A percentile compares a stretch with the other conserved stretches of the same genome.
phyloP scores from a whole-genome alignment of 2,329 filamentous ascomycete genomes.

The Parafenestella ontariensis region DNA sequence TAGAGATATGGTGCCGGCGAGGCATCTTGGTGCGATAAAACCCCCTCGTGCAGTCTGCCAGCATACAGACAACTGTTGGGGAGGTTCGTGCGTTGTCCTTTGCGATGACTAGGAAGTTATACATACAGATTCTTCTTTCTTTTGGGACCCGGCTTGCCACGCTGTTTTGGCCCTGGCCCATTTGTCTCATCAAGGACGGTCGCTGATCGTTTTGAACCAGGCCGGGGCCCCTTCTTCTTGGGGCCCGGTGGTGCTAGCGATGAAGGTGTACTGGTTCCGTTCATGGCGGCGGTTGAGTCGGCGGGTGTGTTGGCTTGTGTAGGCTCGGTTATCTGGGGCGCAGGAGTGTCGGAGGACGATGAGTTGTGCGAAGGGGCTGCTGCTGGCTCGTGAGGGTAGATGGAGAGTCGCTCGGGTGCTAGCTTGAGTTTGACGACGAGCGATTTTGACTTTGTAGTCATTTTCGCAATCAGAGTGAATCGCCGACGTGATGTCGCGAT shows the following conservation, averaged over 20 bases:
- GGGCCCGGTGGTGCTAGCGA: slow-evolving; percentile 55
- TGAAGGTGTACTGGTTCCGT: slow-evolving; percentile 43
- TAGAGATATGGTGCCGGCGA: not conserved
- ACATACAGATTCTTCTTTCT: slow-evolving; percentile 85
- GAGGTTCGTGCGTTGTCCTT: not conserved
- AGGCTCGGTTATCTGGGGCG: slow-evolving; percentile 44
- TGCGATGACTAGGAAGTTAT: not conserved
- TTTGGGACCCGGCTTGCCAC: slow-evolving; percentile 92
- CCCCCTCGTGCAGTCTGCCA: not conserved
- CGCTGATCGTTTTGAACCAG: slow-evolving; percentile 65
- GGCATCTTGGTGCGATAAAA: not conserved
- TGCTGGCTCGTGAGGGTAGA: slow-evolving; percentile 36
- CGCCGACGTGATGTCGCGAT: slow-evolving; percentile 29
- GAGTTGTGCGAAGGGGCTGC: slow-evolving; percentile 39
- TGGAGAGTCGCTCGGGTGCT: slow-evolving; percentile 36
- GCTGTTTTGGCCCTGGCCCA: slow-evolving; percentile 64
- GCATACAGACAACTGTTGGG: not conserved
- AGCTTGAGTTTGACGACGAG: slow-evolving; percentile 45
- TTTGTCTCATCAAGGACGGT: slow-evolving; percentile 61
- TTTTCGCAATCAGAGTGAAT: slow-evolving; percentile 33
- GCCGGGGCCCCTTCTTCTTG: slow-evolving; percentile 79
- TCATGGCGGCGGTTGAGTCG: slow-evolving; percentile 49
- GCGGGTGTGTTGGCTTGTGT: slow-evolving; percentile 50
- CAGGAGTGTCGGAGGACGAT: slow-evolving; percentile 44
- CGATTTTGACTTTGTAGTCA: slow-evolving; percentile 46